Evolutionary conservation across 208 protist species (phyloP), one percentile per base, ranked within the genome.

Genomic region (Vickermania ingenoplastis): DNA sequence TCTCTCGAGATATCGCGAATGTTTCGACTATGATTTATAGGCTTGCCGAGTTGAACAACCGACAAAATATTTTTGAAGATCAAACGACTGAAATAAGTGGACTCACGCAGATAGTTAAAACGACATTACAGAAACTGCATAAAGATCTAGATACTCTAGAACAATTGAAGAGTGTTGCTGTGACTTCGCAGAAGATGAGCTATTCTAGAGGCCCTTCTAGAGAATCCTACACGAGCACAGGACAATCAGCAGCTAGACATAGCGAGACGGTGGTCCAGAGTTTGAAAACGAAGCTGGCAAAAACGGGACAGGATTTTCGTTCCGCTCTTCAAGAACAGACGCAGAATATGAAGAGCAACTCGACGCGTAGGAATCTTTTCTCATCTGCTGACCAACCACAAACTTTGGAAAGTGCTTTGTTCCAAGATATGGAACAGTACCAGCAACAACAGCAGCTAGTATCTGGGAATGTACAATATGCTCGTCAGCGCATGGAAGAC

Each of bases 51-150:
- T 65, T 95, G 2, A 86, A 76, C 13, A 75, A 81, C 17, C 78
- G 71, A 0, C 86, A 91, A 54, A 91, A 70, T 61, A 83, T 96
- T 21, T 96, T 96, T 80, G 84, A 96, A 31, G 89, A 96, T 61
- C 84, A 92, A 28, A 79, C 86, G 2, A 73, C 67, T 0, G 83
- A 96, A 53, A 79, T 96, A 49, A 83, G 74, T 57, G 67, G 62
- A 11, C 65, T 94, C 11, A 91, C 89, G 31, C 75, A 89, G 48
- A 71, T 89, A 56, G 80, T 93, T 2, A 93, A 93, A 57, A 67
- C 70, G 17, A 84, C 80, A 1, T 67, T 96, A 45, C 80, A 89
- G 59, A 71, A 74, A 7, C 83, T 96, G 45, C 82, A 96, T 48
- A 76, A 69, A 23, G 81, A 92, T 65, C 72, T 84, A 41, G 73